phyloP scores from a whole-genome alignment of 2,329 filamentous ascomycete genomes.

The Xylariales sp. region DNA sequence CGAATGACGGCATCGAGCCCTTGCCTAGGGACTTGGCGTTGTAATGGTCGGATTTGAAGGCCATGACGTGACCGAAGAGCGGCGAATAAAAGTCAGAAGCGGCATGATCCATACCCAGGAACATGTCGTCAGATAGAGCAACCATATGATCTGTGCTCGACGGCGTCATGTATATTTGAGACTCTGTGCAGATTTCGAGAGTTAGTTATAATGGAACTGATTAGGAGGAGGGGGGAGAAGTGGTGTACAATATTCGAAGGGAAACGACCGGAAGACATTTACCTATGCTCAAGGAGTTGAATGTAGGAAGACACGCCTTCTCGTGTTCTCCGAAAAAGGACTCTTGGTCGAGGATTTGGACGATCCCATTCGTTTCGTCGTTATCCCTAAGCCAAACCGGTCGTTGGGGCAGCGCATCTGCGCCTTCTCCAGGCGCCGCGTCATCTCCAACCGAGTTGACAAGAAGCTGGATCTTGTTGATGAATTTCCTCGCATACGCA shows the following conservation, averaged over 20 bases:
- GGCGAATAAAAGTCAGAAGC: constrained; percentile 58
- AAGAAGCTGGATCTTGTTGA: constrained; percentile 57
- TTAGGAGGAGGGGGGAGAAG: background rate
- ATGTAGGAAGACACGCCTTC: constrained; percentile 55
- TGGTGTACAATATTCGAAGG: background rate
- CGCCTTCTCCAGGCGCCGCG: constrained; percentile 41
- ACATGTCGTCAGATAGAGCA: constrained; percentile 58
- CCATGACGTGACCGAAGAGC: constrained; percentile 56
- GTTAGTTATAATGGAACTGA: background rate
- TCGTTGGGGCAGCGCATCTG: constrained; percentile 48
- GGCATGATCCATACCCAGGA: constrained; percentile 55
- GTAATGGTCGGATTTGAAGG: constrained; percentile 57
- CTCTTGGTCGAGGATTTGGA: constrained; percentile 56
- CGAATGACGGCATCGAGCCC: constrained; percentile 53
- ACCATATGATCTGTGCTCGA: constrained; percentile 56
- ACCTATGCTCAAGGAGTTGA: constrained; percentile 51
- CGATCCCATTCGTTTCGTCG: constrained; percentile 30
- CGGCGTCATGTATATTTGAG: constrained; percentile 56
- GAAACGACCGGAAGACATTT: background rate
- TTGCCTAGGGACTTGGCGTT: constrained; percentile 50
- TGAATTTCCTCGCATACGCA: constrained; percentile 54
- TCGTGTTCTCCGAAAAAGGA: constrained; percentile 55
- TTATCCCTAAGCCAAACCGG: constrained; percentile 39
- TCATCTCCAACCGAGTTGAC: constrained; percentile 53
- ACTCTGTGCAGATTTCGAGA: constrained; percentile 53